Conservation (phyloP, 2,329 filamentous ascomycete genomes). For the Cercospora zeina region DNA sequence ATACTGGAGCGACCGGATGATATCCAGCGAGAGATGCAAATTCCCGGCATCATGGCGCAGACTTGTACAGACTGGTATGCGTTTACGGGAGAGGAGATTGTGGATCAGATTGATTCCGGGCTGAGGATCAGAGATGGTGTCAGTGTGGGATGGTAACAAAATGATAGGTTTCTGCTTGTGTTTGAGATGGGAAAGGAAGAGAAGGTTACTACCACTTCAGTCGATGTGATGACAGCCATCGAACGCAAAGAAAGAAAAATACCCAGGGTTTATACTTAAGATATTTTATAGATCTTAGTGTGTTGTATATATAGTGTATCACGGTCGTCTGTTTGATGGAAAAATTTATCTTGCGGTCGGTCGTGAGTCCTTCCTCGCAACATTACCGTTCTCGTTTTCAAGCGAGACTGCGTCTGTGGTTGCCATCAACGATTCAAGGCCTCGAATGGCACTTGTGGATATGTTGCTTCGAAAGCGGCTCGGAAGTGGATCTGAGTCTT, state of each 20-base stretch:
- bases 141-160: not conserved
- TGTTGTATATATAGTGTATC: not conserved
- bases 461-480: too few species aligned
- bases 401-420: not conserved
- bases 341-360: too few species aligned
- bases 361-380: too few species aligned
- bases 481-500: too few species aligned
- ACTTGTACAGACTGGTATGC: constrained; percentile 41
- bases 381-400: not conserved
- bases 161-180: too few species aligned
- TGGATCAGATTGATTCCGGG: constrained; percentile 42
- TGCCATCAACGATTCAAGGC: too few species aligned
- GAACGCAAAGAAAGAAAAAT: not conserved
- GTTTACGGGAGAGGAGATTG: constrained; percentile 34
- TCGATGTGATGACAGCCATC: not conserved
- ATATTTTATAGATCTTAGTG: not conserved
- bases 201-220: not conserved
- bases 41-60: constrained; percentile 38
- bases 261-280: not conserved
- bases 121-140: constrained; percentile 15
- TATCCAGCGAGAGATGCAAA: constrained; percentile 33
- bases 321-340: too few species aligned
- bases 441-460: too few species aligned
- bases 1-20: constrained; percentile 36
- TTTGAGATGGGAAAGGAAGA: too few species aligned